Conservation (phyloP, 2,329 filamentous ascomycete genomes). For the Cercospora sp. region DNA sequence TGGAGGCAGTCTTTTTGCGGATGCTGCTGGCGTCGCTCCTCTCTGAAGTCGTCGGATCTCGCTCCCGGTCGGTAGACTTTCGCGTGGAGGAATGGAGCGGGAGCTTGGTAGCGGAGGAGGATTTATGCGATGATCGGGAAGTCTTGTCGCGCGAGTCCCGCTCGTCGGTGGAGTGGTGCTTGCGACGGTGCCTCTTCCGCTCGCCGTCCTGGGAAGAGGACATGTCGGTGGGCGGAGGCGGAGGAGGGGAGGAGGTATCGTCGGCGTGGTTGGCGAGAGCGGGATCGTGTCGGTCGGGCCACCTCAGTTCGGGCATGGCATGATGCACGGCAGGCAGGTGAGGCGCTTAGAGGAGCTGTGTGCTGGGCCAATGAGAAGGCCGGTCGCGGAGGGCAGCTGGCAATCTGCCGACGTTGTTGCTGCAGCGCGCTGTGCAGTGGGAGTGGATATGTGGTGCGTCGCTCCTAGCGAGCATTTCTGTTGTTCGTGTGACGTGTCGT, state of each 20-base stretch:
- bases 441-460: not conserved
- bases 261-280: not conserved
- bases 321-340: not conserved
- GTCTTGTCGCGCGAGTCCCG: conserved; percentile 35
- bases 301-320: conserved; percentile 7
- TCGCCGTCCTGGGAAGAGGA: conserved; percentile 30
- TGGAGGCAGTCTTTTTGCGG: conserved; percentile 20
- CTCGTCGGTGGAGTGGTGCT: conserved; percentile 30
- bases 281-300: conserved; percentile 2
- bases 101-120: conserved; percentile 32
- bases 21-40: conserved; percentile 9
- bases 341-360: conserved; percentile 5
- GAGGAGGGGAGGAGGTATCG: not conserved
- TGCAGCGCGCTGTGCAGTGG: not conserved
- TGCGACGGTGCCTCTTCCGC: conserved; percentile 32
- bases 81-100: conserved; percentile 24
- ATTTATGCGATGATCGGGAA: conserved; percentile 30
- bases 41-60: conserved; percentile 24
- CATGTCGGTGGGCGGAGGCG: conserved; percentile 21
- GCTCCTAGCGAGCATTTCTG: not conserved
- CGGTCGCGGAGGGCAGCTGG: not conserved
- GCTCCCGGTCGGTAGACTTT: conserved; percentile 32
- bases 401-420: conserved; percentile 1
- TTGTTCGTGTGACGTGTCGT: not conserved
- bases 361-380: conserved; percentile 3